These are phyloP conservation scores for Tylopilus sp. DNA, from an alignment of 768 basidiomycete genomes.

Conservation along the genomic window DNA sequence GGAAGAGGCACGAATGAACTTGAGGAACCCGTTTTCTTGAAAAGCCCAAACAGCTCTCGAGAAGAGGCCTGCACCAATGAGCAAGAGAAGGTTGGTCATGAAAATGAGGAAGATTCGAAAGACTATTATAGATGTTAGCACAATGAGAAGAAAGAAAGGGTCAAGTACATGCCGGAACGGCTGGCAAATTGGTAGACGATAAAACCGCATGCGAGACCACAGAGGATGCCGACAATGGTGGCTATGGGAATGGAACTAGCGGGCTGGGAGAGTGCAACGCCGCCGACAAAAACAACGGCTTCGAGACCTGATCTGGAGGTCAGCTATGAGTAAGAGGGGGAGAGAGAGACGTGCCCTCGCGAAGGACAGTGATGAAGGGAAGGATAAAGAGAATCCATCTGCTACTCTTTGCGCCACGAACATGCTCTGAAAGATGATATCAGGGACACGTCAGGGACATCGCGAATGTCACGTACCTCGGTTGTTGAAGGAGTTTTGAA, in stretches of 20 bases:
- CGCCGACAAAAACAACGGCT: constrained; percentile 91
- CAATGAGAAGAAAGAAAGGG: not conserved
- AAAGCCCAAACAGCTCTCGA: constrained; percentile 73
- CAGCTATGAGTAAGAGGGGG: not conserved
- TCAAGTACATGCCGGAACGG: constrained; percentile 52
- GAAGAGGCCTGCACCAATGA: constrained; percentile 94
- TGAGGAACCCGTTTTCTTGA: constrained; percentile 63
- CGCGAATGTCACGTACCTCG: constrained; percentile 40
- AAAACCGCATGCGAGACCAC: constrained; percentile 70
- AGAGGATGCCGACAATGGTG: constrained; percentile 78
- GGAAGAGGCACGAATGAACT: constrained; percentile 66
- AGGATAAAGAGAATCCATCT: constrained; percentile 90
- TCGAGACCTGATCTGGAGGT: constrained; percentile 58
- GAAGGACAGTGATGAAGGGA: constrained; percentile 87
- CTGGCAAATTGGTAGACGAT: constrained; percentile 79
- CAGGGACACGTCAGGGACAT: not conserved
- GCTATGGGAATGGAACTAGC: constrained; percentile 89
- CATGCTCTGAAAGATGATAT: constrained; percentile 34
- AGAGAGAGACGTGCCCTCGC: constrained; percentile 63
- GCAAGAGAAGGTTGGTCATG: constrained; percentile 88
- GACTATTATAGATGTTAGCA: constrained; percentile 36
- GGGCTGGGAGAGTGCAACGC: constrained; percentile 81
- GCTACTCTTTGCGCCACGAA: constrained; percentile 49
- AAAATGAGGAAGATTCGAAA: constrained; percentile 83
- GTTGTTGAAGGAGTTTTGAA: constrained; percentile 70